Evolutionary conservation across 1,139 yeast genomes (phyloP), one percentile per base, ranked within the genome.

Genomic region (Wickerhamomyces sp.): DNA sequence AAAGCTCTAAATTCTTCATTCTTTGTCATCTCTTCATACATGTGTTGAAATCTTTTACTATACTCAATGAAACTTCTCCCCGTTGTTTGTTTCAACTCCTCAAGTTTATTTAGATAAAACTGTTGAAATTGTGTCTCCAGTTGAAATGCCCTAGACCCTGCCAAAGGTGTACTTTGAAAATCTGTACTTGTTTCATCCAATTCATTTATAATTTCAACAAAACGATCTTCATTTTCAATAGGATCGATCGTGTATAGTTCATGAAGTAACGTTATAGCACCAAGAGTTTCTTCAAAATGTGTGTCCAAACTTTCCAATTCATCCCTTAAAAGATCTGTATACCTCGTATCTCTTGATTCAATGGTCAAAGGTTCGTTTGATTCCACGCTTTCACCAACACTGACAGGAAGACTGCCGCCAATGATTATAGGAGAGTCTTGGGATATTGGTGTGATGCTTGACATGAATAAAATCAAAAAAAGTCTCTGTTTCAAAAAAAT

Each of bases 21-120:
- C 21, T 44, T 43, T 10, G 32, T 15, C 12, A 30, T 26, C 17
- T 46, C 42, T 6, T 47, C 54, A 32, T 39, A 47, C 6, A 35
- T 25, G 13, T 37, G 25, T 30, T 36, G 47, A 19, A 45, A 40
- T 25, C 43, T 50, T 19, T 36, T 39, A 13, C 35, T 32, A 23
- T 44, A 26, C 19, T 42, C 42, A 4, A 12, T 14, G 22, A 25
- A 42, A 5, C 52, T 43, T 1, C 22, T 25, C 1, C 23, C 29
- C 19, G 44, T 40, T 6, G 41, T 21, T 1, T 26, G 23, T 4
- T 26, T 13, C 11, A 47, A 23, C 18, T 35, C 42, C 7, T 26
- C 23, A 17, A 38, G 26, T 20, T 36, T 33, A 4, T 28, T 25
- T 11, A 26, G 22, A 26, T 37, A 45, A 5, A 35, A 15, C 6